A percentile compares a stretch with the other conserved stretches of the same genome.
Evolutionary conservation across 345 rosid genomes (phyloP).

Genomic region (Turnera subulata): DNA sequence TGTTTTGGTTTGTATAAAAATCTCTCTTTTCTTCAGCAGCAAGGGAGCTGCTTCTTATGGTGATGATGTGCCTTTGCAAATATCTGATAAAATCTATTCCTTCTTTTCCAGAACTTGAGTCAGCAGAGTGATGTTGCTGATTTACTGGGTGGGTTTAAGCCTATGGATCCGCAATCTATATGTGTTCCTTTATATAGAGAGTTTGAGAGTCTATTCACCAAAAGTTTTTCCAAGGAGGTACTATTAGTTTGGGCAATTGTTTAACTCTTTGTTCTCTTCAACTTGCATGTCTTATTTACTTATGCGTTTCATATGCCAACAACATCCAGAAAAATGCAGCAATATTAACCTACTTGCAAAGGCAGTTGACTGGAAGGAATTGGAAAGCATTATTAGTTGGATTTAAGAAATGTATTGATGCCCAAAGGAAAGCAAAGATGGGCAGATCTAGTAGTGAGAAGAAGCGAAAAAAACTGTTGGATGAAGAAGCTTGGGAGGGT

Average conservation of each 20-base stretch:
- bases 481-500: constrained; percentile 49
- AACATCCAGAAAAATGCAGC: constrained; percentile 43
- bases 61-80: too few relatives aligned
- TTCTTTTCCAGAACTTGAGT: constrained; percentile 72
- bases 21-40: neutral
- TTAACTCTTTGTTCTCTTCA: neutral
- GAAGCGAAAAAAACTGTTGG: constrained; percentile 64
- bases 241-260: constrained; percentile 2
- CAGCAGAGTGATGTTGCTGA: constrained; percentile 97
- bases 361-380: constrained; percentile 38
- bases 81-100: constrained; percentile 10
- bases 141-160: constrained; percentile 95
- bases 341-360: constrained; percentile 40
- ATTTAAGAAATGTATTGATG: constrained; percentile 40
- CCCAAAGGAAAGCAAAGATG: constrained; percentile 16
- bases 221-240: constrained; percentile 52
- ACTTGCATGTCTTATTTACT: constrained; percentile 19
- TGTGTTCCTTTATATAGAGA: constrained; percentile 71
- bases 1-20: constrained; percentile 62
- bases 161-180: constrained; percentile 61
- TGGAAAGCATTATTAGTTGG: constrained; percentile 55
- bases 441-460: constrained; percentile 38
- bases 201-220: constrained; percentile 53
- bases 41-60: too few relatives aligned
- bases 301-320: constrained; percentile 21